These are phyloP conservation scores for Cladosporium phlei DNA, from an alignment of 2,329 filamentous ascomycete species.

Conservation along the genomic window DNA sequence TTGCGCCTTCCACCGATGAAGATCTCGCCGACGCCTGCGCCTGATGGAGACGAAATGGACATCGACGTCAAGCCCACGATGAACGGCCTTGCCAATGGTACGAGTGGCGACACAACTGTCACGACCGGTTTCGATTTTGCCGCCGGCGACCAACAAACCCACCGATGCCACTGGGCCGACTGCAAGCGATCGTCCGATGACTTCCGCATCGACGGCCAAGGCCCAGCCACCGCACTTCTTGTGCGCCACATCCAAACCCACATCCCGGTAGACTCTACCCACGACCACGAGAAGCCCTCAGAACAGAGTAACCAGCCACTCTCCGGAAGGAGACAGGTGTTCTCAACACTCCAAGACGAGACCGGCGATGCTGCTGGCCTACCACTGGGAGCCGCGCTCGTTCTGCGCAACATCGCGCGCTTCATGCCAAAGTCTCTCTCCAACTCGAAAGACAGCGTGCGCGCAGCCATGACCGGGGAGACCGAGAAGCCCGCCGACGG, in stretches of 20 bases:
- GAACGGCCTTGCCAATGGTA: slow-evolving; percentile 22
- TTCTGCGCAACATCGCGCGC: slow-evolving; percentile 70
- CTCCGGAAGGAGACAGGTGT: not conserved
- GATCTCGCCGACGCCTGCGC: slow-evolving; percentile 35
- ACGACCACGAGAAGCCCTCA: slow-evolving; percentile 18
- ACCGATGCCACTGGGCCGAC: slow-evolving; percentile 62
- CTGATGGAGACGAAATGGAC: slow-evolving; percentile 46
- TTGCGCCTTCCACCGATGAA: slow-evolving; percentile 51
- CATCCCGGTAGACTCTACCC: slow-evolving; percentile 41
- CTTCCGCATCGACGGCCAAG: slow-evolving; percentile 15
- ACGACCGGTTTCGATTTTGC: slow-evolving; percentile 26
- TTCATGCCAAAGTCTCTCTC: slow-evolving; percentile 33
- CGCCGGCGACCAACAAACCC: slow-evolving; percentile 36
- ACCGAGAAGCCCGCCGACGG: slow-evolving; percentile 11
- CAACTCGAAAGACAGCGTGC: slow-evolving; percentile 12
- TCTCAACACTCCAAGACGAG: slow-evolving; percentile 47
- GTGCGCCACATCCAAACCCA: slow-evolving; percentile 63
- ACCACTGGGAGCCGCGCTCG: slow-evolving; percentile 70
- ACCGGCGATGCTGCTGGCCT: slow-evolving; percentile 64
- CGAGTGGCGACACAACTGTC: slow-evolving; percentile 4
- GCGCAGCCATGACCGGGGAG: slow-evolving; percentile 4
- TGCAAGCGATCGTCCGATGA: slow-evolving; percentile 54
- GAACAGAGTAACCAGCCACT: not conserved
- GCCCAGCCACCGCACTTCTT: slow-evolving; percentile 25
- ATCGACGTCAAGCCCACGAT: slow-evolving; percentile 22